These are phyloP conservation scores for Stylonectria norvegica DNA, from an alignment of 2,329 filamentous ascomycete genomes.

Conservation along the genomic window DNA sequence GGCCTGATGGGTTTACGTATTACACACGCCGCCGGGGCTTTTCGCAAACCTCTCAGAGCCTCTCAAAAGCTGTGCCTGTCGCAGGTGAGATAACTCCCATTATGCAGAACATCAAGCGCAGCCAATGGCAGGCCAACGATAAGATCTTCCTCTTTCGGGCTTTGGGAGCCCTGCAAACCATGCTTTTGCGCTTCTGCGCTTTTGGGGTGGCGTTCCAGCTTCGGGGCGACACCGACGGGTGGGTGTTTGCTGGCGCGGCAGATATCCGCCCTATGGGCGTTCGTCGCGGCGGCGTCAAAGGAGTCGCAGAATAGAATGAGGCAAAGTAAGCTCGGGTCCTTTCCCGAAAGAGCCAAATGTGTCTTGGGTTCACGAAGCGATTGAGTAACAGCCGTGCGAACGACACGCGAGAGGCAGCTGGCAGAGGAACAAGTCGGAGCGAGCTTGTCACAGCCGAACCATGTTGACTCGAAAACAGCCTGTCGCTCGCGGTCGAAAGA, in stretches of 20 bases:
- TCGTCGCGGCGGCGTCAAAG: too few species aligned
- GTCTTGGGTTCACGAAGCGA: constrained; percentile 22
- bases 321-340: constrained; percentile 2
- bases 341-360: constrained; percentile 17
- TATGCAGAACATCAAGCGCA: constrained; percentile 29
- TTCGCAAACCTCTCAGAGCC: constrained; percentile 4
- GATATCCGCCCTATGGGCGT: too few species aligned
- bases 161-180: too few species aligned
- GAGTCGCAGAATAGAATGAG: constrained; percentile 1
- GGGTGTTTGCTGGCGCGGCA: too few species aligned
- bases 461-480: too few species aligned
- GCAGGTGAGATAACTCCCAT: constrained; percentile 32
- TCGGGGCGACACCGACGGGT: constrained; percentile 6
- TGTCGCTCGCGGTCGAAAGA: too few species aligned
- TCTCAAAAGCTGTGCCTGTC: too few species aligned
- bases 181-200: too few species aligned
- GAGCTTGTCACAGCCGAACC: constrained; percentile 19
- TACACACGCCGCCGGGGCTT: constrained; percentile 19
- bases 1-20: constrained; percentile 25
- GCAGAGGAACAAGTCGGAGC: constrained; percentile 24
- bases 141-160: constrained; percentile 22
- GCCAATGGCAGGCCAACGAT: constrained; percentile 31
- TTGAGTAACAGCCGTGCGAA: constrained; percentile 30
- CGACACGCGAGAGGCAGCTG: too few species aligned
- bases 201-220: constrained; percentile 23